Percentiles rank a stretch among this genome's conserved stretches.
Conservation (phyloP, 2,329 filamentous ascomycete species). For the Metarhizium rileyi region DNA sequence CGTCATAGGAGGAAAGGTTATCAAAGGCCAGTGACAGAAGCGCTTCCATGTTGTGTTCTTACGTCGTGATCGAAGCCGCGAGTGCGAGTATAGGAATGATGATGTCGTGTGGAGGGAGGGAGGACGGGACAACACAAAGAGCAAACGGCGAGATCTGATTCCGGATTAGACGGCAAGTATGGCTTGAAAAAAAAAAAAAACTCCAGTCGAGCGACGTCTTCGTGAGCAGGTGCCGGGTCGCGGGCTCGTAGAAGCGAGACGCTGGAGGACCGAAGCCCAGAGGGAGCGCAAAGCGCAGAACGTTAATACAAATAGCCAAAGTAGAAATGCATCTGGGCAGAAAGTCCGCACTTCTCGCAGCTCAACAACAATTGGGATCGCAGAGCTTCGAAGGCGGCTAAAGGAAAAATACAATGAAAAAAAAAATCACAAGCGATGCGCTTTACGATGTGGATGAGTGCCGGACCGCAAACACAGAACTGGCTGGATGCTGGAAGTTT, state of each 20-base stretch:
- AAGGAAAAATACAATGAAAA: not conserved
- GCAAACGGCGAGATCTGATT: not conserved
- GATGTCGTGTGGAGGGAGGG: not conserved
- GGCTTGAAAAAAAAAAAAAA: no score
- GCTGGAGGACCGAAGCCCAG: not conserved
- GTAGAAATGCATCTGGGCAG: constrained; percentile 16
- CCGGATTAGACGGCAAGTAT: not conserved
- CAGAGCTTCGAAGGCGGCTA: not conserved
- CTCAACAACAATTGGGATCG: not conserved
- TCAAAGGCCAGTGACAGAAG: constrained; percentile 90
- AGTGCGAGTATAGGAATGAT: not conserved
- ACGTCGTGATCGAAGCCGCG: not conserved
- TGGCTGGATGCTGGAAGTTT: not conserved
- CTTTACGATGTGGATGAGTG: constrained; percentile 1
- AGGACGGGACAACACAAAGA: not conserved
- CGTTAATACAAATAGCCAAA: constrained; percentile 22
- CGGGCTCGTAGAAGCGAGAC: not conserved
- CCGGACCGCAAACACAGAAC: not conserved
- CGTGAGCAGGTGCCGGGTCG: no score
- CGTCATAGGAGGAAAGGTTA: constrained; percentile 88
- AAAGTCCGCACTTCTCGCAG: not conserved
- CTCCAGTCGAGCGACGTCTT: no score
- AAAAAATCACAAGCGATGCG: not conserved
- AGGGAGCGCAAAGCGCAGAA: constrained; percentile 2
- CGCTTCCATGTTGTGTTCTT: constrained; percentile 60